A percentile compares a stretch with the other conserved stretches of the same genome.
phyloP scores from a whole-genome alignment of 805 yeast species.

The Schwanniomyces sp. region DNA sequence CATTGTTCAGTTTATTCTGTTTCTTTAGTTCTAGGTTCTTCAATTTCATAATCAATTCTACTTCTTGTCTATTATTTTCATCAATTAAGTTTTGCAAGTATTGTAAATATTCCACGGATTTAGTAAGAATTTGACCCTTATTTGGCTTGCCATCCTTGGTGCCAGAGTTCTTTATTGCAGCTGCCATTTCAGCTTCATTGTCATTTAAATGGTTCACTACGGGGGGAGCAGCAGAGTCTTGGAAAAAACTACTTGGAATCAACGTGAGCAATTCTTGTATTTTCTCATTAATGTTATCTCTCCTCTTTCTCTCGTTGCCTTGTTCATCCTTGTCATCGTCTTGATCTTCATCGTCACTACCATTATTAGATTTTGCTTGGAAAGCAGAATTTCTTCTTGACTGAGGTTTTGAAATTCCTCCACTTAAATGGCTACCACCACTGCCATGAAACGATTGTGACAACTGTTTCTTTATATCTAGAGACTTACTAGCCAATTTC shows the following conservation, averaged over 20 bases:
- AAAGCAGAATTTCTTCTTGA: conserved; percentile 34
- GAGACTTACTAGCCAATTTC: conserved; percentile 26
- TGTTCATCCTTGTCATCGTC: conserved; percentile 31
- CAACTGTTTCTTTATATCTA: conserved; percentile 42
- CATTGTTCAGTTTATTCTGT: conserved; percentile 40
- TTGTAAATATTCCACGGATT: conserved; percentile 71
- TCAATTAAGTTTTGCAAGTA: conserved; percentile 71
- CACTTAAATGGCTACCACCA: conserved; percentile 20
- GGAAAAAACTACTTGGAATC: conserved; percentile 37
- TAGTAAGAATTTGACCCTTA: conserved; percentile 77
- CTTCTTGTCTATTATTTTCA: conserved; percentile 74
- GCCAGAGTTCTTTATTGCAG: conserved; percentile 43
- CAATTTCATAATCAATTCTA: conserved; percentile 63
- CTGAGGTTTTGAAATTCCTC: conserved; percentile 40
- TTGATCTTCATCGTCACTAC: conserved; percentile 15
- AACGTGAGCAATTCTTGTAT: conserved; percentile 43
- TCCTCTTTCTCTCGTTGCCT: conserved; percentile 40
- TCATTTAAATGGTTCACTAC: background rate
- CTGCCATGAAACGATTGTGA: conserved; percentile 35
- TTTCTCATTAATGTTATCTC: conserved; percentile 45
- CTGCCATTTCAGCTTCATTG: conserved; percentile 25
- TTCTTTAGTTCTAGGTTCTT: conserved; percentile 52
- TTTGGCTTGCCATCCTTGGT: conserved; percentile 84
- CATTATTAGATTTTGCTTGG: conserved; percentile 20
- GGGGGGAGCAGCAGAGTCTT: conserved; percentile 18